Base-by-base conservation (phyloP, 331 rosid genomes). In the Spiraea crenata region DNA sequence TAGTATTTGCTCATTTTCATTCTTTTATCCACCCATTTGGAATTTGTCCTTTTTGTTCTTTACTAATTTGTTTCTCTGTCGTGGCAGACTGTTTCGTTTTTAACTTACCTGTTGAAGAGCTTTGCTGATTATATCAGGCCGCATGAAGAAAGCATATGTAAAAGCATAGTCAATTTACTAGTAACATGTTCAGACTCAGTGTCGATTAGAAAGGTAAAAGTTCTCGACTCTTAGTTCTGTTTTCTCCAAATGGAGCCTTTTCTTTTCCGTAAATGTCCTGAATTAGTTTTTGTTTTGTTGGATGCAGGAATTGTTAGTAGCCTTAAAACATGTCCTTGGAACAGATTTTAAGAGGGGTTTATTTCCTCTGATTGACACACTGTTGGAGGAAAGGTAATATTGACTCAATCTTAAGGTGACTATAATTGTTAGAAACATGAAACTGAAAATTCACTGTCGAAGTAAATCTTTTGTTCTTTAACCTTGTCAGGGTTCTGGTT, bases 131-230 rank as follows among this genome's bases (percentile, higher is more conserved):
- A 86, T 88, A 95, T 95, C 76, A 85, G 90, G 84, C 96, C 95
- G 20, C 99, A 95, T 81, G 98, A 95, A 81, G 98, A 90, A 85
- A 90, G 96, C 87, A 92, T 92, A 71, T 92, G 98, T 67, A 90
- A 88, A 84, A 95, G 99, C 82, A 95, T 95, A 76, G 99, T 95
- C 75, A 95, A 88, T 89, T 87, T 95, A 80, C 96, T 95, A 72
- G 98, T 95, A 57, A 95, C 99, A 51, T 95, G 99, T 77, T 86
- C 96, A 41, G 99, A 95, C 81, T 95, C 99, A 11, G 98, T 95
- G 67, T 83, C 98, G 40, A 95, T 91, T 69, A 83, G 99, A 82
- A 95, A 95, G 92, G 99, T 85, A 72, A 83, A 63, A 15, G 42
- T 51, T 55, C 38, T 69, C 75, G 37, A 74, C 75, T 37, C 50